phyloP scores from a whole-genome alignment of 2,329 filamentous ascomycete species.

The Fusarium nygamai region DNA sequence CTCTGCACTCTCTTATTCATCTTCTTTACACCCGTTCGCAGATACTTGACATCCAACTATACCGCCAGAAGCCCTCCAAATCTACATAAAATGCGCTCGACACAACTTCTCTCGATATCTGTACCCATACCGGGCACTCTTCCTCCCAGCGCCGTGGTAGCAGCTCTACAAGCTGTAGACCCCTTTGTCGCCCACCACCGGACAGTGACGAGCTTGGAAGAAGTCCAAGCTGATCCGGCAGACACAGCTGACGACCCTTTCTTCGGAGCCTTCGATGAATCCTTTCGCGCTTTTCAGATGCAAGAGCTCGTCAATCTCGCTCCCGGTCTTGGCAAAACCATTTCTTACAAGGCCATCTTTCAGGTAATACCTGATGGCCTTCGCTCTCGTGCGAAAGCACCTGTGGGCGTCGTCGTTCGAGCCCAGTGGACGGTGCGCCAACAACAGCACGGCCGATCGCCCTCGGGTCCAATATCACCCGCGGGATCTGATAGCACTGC shows the following conservation, averaged over 20 bases:
- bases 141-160: slow-evolving; percentile 51
- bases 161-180: slow-evolving; percentile 52
- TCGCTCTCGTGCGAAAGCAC: slow-evolving; percentile 55
- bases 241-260: slow-evolving; percentile 54
- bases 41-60: neutral
- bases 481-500: slow-evolving; percentile 42
- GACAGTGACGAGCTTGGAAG: slow-evolving; percentile 49
- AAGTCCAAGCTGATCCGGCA: slow-evolving; percentile 46
- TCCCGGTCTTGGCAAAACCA: slow-evolving; percentile 53
- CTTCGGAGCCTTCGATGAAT: slow-evolving; percentile 51
- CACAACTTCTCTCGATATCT: slow-evolving; percentile 49
- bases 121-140: slow-evolving; percentile 55
- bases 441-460: slow-evolving; percentile 25
- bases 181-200: slow-evolving; percentile 56
- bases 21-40: neutral
- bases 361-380: slow-evolving; percentile 54
- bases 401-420: slow-evolving; percentile 56
- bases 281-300: slow-evolving; percentile 49
- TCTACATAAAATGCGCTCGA: slow-evolving; percentile 44
- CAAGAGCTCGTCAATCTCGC: slow-evolving; percentile 49
- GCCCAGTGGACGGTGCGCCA: slow-evolving; percentile 48
- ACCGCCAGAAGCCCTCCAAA: neutral
- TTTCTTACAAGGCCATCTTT: slow-evolving; percentile 56
- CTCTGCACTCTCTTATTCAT: neutral
- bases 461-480: slow-evolving; percentile 33